Percentiles rank a stretch among this genome's conserved stretches.
phyloP scores from a whole-genome alignment of 768 basidiomycete species.

The Artomyces pyxidatus region DNA sequence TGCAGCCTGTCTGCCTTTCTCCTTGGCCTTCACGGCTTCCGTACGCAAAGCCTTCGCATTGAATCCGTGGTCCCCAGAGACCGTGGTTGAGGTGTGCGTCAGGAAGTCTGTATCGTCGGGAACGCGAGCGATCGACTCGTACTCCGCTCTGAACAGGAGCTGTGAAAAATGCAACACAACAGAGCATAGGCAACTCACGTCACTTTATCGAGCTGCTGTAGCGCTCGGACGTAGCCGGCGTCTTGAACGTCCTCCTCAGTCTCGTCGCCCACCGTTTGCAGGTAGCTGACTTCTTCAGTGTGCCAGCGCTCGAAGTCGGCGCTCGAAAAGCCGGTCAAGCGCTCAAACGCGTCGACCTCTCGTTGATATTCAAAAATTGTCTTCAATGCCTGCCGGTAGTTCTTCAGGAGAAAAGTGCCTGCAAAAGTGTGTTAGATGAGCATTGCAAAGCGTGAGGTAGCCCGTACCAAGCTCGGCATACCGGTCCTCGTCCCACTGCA shows the following conservation, averaged over 20 bases:
- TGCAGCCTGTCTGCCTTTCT: neutral
- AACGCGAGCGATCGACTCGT: neutral
- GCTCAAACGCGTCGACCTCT: neutral
- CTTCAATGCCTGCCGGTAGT: neutral
- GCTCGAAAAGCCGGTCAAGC: neutral
- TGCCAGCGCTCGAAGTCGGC: neutral
- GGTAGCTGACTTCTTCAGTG: neutral
- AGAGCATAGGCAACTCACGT: neutral
- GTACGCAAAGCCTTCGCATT: neutral
- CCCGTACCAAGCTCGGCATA: neutral
- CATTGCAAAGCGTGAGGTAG: neutral
- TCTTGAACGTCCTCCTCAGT: neutral
- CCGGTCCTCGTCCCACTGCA: neutral
- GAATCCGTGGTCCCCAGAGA: neutral
- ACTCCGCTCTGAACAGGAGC: neutral
- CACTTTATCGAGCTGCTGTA: neutral
- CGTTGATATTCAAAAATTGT: neutral
- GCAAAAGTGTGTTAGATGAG: neutral
- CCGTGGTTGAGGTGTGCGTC: neutral
- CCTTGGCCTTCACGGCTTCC: neutral
- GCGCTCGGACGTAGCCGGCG: neutral
- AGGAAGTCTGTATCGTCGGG: too few species aligned
- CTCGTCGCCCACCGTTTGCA: neutral
- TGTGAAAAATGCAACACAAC: too few species aligned
- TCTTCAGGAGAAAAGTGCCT: neutral